Conservation (phyloP, 306 rosid species). For the Trichosanthes cucumerina region DNA sequence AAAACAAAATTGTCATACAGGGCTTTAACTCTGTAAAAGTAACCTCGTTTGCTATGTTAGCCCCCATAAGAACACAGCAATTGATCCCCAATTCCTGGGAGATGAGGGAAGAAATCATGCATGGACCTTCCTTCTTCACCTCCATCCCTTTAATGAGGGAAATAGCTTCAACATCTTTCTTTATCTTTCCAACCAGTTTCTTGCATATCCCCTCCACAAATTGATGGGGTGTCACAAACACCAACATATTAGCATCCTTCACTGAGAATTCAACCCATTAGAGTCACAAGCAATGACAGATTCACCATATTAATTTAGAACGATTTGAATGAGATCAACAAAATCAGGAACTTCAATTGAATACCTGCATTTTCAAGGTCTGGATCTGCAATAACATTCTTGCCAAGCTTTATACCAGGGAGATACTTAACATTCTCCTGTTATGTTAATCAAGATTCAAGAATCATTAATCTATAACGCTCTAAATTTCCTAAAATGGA, state of each 20-base stretch:
- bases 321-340: not conserved
- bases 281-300: not conserved
- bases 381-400: slow-evolving; percentile 80
- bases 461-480: slow-evolving; percentile 1
- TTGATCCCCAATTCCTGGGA: slow-evolving; percentile 51
- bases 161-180: slow-evolving; percentile 55
- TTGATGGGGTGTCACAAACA: slow-evolving; percentile 89
- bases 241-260: slow-evolving; percentile 77
- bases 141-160: slow-evolving; percentile 96
- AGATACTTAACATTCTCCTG: slow-evolving; percentile 92
- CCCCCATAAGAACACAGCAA: slow-evolving; percentile 91
- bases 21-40: not conserved
- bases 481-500: not conserved
- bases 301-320: not conserved
- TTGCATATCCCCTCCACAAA: slow-evolving; percentile 86
- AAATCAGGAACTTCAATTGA: not conserved
- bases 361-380: slow-evolving; percentile 69
- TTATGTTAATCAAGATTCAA: slow-evolving; percentile 12
- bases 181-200: slow-evolving; percentile 54
- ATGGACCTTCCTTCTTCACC: slow-evolving; percentile 90
- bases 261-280: slow-evolving; percentile 34
- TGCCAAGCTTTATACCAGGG: slow-evolving; percentile 79
- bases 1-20: not conserved
- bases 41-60: slow-evolving; percentile 86
- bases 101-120: slow-evolving; percentile 82